Percentiles rank a stretch among this genome's conserved stretches.
These are phyloP conservation scores for Botryotinia convoluta DNA, from an alignment of 2,329 filamentous ascomycete genomes.

Conservation along the genomic window DNA sequence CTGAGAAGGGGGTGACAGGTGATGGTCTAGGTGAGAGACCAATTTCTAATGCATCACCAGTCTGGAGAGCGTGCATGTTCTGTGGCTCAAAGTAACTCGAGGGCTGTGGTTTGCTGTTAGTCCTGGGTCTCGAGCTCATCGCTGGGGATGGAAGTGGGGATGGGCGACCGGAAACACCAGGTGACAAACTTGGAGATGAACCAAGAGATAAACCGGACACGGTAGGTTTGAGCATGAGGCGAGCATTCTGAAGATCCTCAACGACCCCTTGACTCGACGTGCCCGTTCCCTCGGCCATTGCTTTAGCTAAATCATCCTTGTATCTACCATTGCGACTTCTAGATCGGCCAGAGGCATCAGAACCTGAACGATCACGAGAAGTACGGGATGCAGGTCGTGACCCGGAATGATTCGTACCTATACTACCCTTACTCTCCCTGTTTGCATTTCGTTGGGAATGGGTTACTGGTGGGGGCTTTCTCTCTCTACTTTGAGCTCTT, in stretches of 20 bases:
- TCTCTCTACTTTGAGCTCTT: constrained; percentile 32
- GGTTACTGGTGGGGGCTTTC: constrained; percentile 32
- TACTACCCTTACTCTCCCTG: constrained; percentile 25
- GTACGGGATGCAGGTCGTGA: constrained; percentile 32
- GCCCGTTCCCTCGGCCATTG: constrained; percentile 32
- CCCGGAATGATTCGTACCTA: constrained; percentile 28
- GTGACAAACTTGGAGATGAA: neutral
- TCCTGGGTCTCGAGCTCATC: constrained; percentile 30
- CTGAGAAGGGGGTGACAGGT: constrained; percentile 35
- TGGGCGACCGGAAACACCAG: constrained; percentile 20
- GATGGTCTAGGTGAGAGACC: constrained; percentile 35
- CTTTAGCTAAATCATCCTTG: constrained; percentile 34
- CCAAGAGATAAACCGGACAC: constrained; percentile 25
- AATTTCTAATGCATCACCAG: constrained; percentile 29
- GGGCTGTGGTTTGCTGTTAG: constrained; percentile 32
- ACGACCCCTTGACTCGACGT: constrained; percentile 28
- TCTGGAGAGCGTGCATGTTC: constrained; percentile 29
- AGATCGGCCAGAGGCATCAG: constrained; percentile 35
- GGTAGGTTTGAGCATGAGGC: constrained; percentile 31
- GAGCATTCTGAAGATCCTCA: constrained; percentile 31
- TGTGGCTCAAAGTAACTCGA: constrained; percentile 33
- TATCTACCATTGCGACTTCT: constrained; percentile 37
- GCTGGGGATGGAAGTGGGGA: constrained; percentile 35
- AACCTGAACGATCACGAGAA: constrained; percentile 36
- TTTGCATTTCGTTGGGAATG: constrained; percentile 21